Base-by-base conservation (phyloP, 2,329 filamentous ascomycete species). In the Aureobasidium pullulans region DNA sequence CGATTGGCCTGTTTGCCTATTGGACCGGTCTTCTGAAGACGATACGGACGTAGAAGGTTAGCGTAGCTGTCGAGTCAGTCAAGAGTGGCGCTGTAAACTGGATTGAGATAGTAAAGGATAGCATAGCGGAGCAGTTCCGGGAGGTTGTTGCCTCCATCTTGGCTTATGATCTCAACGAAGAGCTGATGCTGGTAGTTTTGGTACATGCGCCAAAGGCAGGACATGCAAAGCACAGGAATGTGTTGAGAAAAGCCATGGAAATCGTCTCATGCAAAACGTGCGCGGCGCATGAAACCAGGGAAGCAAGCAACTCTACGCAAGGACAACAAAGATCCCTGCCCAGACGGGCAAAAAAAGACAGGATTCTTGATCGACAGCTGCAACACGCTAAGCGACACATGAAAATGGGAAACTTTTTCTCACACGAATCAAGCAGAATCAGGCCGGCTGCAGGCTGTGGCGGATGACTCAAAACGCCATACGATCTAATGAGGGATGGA, bases 371-470 rank as follows among this genome's bases (percentile, higher is more conserved):
- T 57, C 54, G 42, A 40, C 54, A 16, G 19, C 42, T 47, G 54
- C 42, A 19, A 57, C 54, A 57, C 42, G 54, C 54, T 57, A 57
- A 48, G 8, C 54, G 54, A 57, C 54, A 57, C 54, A 23, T 57
- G 54, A 43, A 16, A 19, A 34, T 39, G 42, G 54, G 42, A 48
- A 32, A 43, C 42, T 57, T 39, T 36, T 39, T 8, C 42, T 31
- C 34, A 19, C 54, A 57, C 54, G 54, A 57, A 48, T 57, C 54
- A 57, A 48, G 34, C 54, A 43, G 23, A 57, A 57, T 57, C 54
- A 57, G 36, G 54, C 54, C 23, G 54, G 54, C 42, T 57, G 54
- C 54, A 57, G 54, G n/a, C 42, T 23, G 23, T 57, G 54, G 54
- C 54, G 42, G 54, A 57, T 57, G 54, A 57, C 54, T 39, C 53